Conservation (phyloP, 805 yeast species). For the Saccharomycopsis javanensis region DNA sequence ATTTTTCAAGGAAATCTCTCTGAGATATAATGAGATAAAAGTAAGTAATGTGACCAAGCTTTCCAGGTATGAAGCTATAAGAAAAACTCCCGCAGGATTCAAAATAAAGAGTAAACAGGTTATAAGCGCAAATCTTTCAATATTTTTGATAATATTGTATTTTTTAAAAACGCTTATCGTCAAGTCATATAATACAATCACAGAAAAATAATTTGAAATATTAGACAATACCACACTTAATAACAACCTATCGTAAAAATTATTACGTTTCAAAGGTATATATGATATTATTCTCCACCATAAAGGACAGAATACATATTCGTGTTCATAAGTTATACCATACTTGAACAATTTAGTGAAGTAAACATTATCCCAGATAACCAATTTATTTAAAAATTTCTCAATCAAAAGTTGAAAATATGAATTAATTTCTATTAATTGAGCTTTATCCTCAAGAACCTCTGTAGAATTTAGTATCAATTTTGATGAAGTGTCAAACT, state of each 20-base stretch:
- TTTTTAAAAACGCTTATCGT: slow-evolving; percentile 31
- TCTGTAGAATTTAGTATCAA: neutral
- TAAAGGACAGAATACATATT: slow-evolving; percentile 74
- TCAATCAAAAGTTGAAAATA: neutral
- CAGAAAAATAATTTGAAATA: slow-evolving; percentile 39
- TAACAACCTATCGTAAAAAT: slow-evolving; percentile 37
- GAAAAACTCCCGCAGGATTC: slow-evolving; percentile 77
- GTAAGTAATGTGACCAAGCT: slow-evolving; percentile 53
- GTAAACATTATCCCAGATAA: slow-evolving; percentile 83
- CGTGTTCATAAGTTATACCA: slow-evolving; percentile 66
- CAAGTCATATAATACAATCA: slow-evolving; percentile 39
- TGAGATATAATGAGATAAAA: slow-evolving; percentile 43
- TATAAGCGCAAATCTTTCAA: slow-evolving; percentile 26
- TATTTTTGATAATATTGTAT: slow-evolving; percentile 6
- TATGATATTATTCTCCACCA: slow-evolving; percentile 52
- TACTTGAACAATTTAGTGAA: slow-evolving; percentile 48
- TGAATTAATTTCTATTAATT: neutral
- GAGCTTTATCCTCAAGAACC: neutral
- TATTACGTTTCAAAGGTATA: slow-evolving; percentile 17
- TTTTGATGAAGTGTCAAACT: slow-evolving; percentile 19
- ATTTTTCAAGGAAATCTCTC: slow-evolving; percentile 26
- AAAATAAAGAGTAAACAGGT: slow-evolving; percentile 41
- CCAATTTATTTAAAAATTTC: slow-evolving; percentile 39
- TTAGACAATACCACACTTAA: slow-evolving; percentile 44
- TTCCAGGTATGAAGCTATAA: slow-evolving; percentile 70